Evolutionary conservation across 352 stramenopile species (phyloP).

Genomic region (Peronospora belbahrii): DNA sequence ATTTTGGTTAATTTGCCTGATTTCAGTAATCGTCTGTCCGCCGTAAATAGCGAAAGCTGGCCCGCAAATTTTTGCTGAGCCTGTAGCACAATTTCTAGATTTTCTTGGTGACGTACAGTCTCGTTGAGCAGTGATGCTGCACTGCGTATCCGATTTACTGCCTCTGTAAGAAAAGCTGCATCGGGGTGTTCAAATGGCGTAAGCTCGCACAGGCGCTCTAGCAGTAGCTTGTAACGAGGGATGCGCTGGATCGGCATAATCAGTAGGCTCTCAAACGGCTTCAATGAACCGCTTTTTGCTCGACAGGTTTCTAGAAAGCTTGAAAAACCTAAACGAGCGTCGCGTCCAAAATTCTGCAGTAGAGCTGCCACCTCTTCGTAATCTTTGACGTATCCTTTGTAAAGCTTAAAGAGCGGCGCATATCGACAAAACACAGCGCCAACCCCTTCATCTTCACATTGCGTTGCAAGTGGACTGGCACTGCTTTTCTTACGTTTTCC

Average conservation of each 20-base stretch:
- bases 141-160: conserved; percentile 46
- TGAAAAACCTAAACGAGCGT: conserved; percentile 42
- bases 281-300: conserved; percentile 37
- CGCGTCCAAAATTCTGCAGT: conserved; percentile 45
- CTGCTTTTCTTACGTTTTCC: conserved; percentile 19
- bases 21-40: conserved; percentile 49
- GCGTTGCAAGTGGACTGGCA: conserved; percentile 27
- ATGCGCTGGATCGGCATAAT: conserved; percentile 91
- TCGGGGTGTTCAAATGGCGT: conserved; percentile 58
- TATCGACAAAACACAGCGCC: conserved; percentile 78
- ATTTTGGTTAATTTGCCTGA: conserved; percentile 75
- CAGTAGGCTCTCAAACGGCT: conserved; percentile 79
- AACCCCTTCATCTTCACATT: conserved; percentile 34
- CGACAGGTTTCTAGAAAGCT: conserved; percentile 55
- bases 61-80: conserved; percentile 78
- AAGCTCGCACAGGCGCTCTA: conserved; percentile 70
- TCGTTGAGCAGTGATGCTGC: conserved; percentile 79
- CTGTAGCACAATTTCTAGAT: conserved; percentile 68
- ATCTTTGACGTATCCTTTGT: conserved; percentile 77
- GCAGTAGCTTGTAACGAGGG: conserved; percentile 85
- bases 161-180: conserved; percentile 46
- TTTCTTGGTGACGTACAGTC: conserved; percentile 74
- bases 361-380: conserved; percentile 68
- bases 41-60: conserved; percentile 63
- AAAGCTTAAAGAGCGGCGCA: conserved; percentile 75